Percentiles rank a stretch among this genome's conserved stretches.
Conservation (phyloP, 1,284 basidiomycete species). For the Heterobasidion irregulare region DNA sequence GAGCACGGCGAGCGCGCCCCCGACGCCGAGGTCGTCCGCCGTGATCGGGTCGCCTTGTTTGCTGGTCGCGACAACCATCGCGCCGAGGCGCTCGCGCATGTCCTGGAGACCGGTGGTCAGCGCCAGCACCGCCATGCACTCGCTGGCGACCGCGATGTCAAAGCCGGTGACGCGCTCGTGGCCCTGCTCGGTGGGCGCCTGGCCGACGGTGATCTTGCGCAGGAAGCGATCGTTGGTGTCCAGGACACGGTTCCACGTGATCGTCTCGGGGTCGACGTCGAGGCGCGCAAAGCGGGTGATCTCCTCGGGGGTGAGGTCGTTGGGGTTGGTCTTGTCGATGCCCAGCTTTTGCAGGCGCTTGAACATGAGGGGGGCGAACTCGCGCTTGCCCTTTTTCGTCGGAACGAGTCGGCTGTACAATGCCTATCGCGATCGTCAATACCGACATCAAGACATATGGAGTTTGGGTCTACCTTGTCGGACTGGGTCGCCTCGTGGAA, state of each 20-base stretch:
- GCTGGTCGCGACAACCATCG: constrained; percentile 96
- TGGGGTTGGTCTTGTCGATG: constrained; percentile 91
- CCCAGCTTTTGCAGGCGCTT: constrained; percentile 93
- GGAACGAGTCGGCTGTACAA: constrained; percentile 92
- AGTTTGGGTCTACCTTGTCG: constrained; percentile 71
- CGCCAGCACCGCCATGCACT: constrained; percentile 97
- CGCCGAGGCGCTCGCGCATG: constrained; percentile 87
- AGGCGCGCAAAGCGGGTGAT: constrained; percentile 85
- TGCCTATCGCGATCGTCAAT: constrained; percentile 30
- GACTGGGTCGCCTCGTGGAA: constrained; percentile 97
- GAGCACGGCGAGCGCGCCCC: constrained; percentile 92
- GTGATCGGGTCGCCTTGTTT: constrained; percentile 90
- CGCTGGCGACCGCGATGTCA: constrained; percentile 96
- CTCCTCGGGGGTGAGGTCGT: constrained; percentile 91
- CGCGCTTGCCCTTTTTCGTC: constrained; percentile 88
- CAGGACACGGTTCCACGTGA: constrained; percentile 97
- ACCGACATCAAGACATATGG: no score
- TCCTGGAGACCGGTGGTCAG: constrained; percentile 84
- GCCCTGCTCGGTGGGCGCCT: constrained; percentile 86
- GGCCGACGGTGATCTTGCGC: constrained; percentile 90
- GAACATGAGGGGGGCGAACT: constrained; percentile 95
- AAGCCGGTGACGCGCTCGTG: constrained; percentile 87
- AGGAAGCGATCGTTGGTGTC: constrained; percentile 98
- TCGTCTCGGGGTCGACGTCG: constrained; percentile 86
- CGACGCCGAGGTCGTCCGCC: constrained; percentile 94